Conservation (phyloP, 2,329 filamentous ascomycete genomes). For the Apiospora sp. region DNA sequence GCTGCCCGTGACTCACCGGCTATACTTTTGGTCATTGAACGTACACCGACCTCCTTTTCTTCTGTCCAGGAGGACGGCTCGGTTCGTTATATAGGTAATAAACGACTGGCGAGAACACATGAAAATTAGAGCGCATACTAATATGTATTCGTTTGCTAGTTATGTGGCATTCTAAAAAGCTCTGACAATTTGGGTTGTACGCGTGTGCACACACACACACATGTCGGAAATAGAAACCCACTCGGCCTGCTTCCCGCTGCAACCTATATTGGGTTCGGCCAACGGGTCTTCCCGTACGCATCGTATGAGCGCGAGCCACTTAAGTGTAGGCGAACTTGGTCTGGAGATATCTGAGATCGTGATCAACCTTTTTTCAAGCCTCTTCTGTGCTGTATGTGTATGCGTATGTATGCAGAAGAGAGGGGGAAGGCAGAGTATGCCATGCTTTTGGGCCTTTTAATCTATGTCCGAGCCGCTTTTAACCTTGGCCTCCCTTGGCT, state of each 20-base stretch:
- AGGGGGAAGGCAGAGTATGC: background rate
- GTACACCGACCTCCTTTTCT: background rate
- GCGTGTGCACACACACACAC: background rate
- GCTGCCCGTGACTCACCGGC: background rate
- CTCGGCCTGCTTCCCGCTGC: background rate
- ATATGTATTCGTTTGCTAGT: background rate
- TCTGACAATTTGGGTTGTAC: background rate
- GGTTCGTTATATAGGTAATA: background rate
- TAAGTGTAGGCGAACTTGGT: background rate
- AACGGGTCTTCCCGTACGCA: conserved; percentile 7
- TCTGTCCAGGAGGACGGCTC: background rate
- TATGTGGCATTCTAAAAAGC: background rate
- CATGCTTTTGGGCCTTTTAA: background rate
- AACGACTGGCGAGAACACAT: background rate
- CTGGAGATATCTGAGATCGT: background rate
- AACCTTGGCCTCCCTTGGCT: background rate
- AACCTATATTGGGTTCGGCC: background rate
- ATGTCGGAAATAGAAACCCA: background rate
- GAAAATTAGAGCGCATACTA: background rate
- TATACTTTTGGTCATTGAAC: background rate
- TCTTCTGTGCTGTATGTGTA: background rate
- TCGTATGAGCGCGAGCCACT: background rate
- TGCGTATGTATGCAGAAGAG: background rate
- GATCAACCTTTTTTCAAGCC: background rate
- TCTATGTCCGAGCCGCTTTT: background rate